Percentiles rank a stretch among this genome's conserved stretches.
phyloP scores from a whole-genome alignment of 148 eudicot species.

The Mesembryanthemum crystallinum region DNA sequence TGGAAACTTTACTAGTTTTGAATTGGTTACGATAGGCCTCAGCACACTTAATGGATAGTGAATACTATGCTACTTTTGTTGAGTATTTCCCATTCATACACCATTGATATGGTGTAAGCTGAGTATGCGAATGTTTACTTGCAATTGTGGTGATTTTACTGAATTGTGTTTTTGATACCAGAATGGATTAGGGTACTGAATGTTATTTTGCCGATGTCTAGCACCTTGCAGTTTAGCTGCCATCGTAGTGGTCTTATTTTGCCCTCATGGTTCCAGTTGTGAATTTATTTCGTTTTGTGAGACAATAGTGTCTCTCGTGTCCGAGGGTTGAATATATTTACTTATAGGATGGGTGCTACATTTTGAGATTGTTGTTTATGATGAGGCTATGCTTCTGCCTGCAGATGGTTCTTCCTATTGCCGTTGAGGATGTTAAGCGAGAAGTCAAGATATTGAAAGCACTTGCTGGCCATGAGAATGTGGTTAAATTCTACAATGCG shows the following conservation, averaged over 20 bases:
- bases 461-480: slow-evolving; percentile 92
- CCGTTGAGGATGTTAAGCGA: slow-evolving; percentile 96
- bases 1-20: background rate
- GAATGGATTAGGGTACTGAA: too few relatives aligned
- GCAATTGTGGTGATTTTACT: background rate
- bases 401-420: slow-evolving; percentile 91
- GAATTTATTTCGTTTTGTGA: background rate
- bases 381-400: slow-evolving; percentile 23
- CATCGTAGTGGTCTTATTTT: background rate
- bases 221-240: background rate
- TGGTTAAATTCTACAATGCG: slow-evolving; percentile 87
- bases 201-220: too few relatives aligned
- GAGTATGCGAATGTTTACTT: background rate
- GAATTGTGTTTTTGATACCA: background rate
- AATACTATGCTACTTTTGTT: background rate
- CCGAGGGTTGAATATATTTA: background rate
- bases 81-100: background rate
- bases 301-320: background rate
- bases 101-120: slow-evolving; percentile 8
- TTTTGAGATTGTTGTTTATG: background rate
- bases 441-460: slow-evolving; percentile 94
- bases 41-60: background rate
- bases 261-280: background rate
- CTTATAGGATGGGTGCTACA: background rate
- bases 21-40: slow-evolving; percentile 8